Base-by-base conservation (phyloP, 1,284 basidiomycete genomes). In the Wallemia mellicola region DNA sequence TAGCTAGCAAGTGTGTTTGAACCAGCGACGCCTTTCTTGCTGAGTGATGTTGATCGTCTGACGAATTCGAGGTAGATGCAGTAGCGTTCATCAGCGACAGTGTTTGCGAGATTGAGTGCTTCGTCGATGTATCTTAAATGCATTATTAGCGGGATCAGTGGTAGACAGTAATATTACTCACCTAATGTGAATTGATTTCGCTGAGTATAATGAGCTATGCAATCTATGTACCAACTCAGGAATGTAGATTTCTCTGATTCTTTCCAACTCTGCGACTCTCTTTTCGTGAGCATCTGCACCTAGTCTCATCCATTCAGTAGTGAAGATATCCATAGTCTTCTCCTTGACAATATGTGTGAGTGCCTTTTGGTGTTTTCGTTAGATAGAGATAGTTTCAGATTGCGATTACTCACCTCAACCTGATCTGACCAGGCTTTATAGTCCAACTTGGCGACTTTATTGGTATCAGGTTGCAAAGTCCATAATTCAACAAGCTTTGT, bases 171-270 rank as follows among this genome's bases (percentile, higher is more conserved):
- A 59, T 24, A 59, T 15, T n/a, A 75, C 82, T 61, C 65, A 89
- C 83, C 75, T 73, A 14, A 82, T 79, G 54, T 89, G 73, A 17
- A 77, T 71, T 3, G 72, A 68, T 22, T 80, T 73, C 3, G 86
- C 84, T 32, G 76, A 72, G 62, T 80, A 77, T 15, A 96, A 73
- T 60, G 82, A 72, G 28, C 75, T 73, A 67, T 96, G 91, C 19
- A 96, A 72, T 24, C 86, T 79, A 62, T 95, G 75, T 63, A 96
- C 79, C 33, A 96, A 75, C 67, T 95, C 88, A 0, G 91, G 92
- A 22, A 96, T 75, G 70, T 85, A 92, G 32, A 91, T 81, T 64
- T 86, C 81, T 28, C 91, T 78, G 61, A 95, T 85, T 24, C 83
- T 77, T 1, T 76, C 71, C 58, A 94, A 76, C 64, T 94, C 86